Percentiles rank a stretch among this genome's conserved stretches.
phyloP scores from a whole-genome alignment of 192 early-diverging fungal species.

The Mortierella antarctica region DNA sequence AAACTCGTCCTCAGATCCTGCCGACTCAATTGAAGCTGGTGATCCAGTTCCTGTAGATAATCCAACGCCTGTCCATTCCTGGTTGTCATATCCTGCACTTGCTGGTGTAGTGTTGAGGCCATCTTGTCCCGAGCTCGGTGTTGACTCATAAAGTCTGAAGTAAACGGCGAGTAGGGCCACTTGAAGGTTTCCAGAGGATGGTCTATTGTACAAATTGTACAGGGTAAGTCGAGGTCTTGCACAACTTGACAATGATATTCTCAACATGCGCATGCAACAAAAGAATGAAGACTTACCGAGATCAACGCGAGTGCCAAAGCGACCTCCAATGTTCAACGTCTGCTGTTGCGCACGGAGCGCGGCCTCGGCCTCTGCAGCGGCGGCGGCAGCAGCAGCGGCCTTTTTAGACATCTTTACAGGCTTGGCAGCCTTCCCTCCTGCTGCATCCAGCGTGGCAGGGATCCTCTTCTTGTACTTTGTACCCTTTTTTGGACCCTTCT shows the following conservation, averaged over 20 bases:
- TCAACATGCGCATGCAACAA: background rate
- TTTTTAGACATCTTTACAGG: constrained; percentile 27
- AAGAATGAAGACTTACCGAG: constrained; percentile 11
- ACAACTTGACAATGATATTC: no score
- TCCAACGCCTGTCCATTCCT: constrained; percentile 15
- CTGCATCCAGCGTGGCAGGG: constrained; percentile 3
- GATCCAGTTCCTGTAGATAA: constrained; percentile 35
- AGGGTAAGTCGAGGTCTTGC: background rate
- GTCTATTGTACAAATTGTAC: constrained; percentile 9
- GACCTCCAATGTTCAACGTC: background rate
- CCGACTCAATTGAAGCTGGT: constrained; percentile 38
- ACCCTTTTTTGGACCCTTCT: constrained; percentile 41
- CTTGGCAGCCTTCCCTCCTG: constrained; percentile 13
- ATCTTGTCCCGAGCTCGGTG: constrained; percentile 24
- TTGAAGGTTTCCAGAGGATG: constrained; percentile 41
- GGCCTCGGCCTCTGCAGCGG: constrained; percentile 4
- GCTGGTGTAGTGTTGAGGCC: constrained; percentile 4
- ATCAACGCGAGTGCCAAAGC: constrained; percentile 24
- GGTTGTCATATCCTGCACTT: constrained; percentile 18
- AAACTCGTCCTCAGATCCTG: constrained; percentile 40
- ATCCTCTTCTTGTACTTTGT: constrained; percentile 32
- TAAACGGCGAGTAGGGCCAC: constrained; percentile 52
- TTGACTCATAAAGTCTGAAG: constrained; percentile 33
- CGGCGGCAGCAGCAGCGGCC: constrained; percentile 5
- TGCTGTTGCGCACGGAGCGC: background rate